Conservation (phyloP, 129 eudicot genomes). For the Smallanthus sonchifolius region DNA sequence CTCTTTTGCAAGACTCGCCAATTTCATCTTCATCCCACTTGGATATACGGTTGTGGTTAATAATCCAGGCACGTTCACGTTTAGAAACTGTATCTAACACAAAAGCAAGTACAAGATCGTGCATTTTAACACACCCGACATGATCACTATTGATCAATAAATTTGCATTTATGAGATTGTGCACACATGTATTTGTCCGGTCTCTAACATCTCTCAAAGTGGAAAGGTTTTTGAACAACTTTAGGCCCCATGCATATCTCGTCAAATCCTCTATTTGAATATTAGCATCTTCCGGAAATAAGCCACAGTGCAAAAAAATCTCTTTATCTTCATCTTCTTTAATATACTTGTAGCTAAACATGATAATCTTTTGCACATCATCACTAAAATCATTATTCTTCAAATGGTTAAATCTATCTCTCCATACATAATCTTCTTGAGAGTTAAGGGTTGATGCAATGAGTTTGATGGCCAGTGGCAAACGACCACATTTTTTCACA, state of each 20-base stretch:
- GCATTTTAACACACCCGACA: not conserved
- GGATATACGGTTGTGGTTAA: not conserved
- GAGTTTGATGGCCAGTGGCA: slow-evolving; percentile 21
- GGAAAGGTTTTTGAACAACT: not conserved
- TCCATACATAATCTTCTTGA: not conserved
- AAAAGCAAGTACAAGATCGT: slow-evolving; percentile 14
- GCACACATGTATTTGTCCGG: not conserved
- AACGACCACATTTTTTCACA: slow-evolving; percentile 5
- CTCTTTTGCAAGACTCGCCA: not conserved
- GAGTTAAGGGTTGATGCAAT: not conserved
- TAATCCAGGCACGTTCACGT: not conserved
- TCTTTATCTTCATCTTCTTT: not conserved
- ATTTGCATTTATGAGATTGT: not conserved
- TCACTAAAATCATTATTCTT: not conserved
- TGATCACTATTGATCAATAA: not conserved
- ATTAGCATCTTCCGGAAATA: not conserved
- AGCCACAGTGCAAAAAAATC: not conserved
- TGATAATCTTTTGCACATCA: not conserved
- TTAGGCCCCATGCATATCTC: slow-evolving; percentile 10
- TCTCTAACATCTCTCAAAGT: not conserved
- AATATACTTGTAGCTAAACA: not conserved
- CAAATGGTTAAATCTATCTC: not conserved
- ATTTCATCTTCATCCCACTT: not conserved
- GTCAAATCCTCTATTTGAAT: not conserved
- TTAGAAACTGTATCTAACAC: not conserved